Evolutionary conservation across 140 eudicot genomes (phyloP), one percentile per base, ranked within the genome.

Genomic region (Stevia rebaudiana): DNA sequence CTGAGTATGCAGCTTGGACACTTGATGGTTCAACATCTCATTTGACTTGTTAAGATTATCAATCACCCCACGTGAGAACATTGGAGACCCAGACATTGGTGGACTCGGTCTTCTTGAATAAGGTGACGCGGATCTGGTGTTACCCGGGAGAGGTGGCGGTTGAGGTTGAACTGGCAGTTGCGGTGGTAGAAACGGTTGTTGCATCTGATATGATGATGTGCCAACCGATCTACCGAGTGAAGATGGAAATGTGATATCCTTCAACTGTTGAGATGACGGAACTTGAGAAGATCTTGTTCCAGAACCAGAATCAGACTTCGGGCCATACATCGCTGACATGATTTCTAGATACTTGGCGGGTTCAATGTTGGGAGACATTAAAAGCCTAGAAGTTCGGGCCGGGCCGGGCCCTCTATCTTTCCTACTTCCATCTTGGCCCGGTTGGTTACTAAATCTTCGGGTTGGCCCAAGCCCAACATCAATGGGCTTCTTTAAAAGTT

Each of bases 91-190:
- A 3, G 87, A 65, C 57, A 83, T 78, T 39, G 84, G 78, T 47
- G 95, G 90, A 67, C 95, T 80, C 17, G 95, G 87, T 69, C 85
- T 69, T 46, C 87, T 78, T n/a, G 89, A 21, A 35, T 75, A 82
- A 15, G 85, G 88, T 41, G 94, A 81, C 40, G 74, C 68, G 37
- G 89, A 61, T 58, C 94, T 81, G 3, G 76, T 35, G 74, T 53
- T 71, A 18, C 74, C 11, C 11, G 48, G 23, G 30, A 30, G 60
- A 31, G 50, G 50, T 36, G 21, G 31, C 3, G 65, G 48, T 37
- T 68, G 24, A 3, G 69, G 68, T 31, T 33, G 80, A 0, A 66
- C 67, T 23, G 74, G 67, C 37, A 28, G 77, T 16, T 67, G 76
- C 8, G 66, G 57, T 12, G 74, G 66, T 23, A 56, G 48, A 56